Evolutionary conservation across 2,329 filamentous ascomycete species (phyloP).

Genomic region (Colletotrichum musicola): DNA sequence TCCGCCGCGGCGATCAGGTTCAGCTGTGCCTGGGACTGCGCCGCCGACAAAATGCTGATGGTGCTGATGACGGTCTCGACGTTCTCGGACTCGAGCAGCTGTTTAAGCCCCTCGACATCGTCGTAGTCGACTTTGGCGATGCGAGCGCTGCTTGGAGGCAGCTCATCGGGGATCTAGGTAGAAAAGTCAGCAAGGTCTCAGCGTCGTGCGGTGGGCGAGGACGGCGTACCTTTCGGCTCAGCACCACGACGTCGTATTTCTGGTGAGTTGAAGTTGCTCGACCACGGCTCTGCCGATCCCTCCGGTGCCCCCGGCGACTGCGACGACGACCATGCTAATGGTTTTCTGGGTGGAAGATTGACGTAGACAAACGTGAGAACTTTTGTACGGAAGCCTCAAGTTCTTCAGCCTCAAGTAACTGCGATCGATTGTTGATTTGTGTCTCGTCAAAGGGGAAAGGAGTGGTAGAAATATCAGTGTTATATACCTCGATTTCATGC

Average conservation of each 20-base stretch:
- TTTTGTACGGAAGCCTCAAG: too few relatives aligned
- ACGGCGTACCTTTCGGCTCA: slow-evolving; percentile 38
- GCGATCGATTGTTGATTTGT: too few relatives aligned
- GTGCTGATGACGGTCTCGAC: slow-evolving; percentile 59
- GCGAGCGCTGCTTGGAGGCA: too few relatives aligned
- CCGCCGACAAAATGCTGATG: slow-evolving; percentile 45
- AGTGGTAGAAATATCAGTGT: too few relatives aligned
- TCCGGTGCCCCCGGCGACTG: slow-evolving; percentile 60
- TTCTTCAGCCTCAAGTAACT: too few relatives aligned
- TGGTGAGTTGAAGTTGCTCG: slow-evolving; percentile 51
- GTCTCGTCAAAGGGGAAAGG: too few relatives aligned
- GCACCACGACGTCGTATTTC: slow-evolving; percentile 54
- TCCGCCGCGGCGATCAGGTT: slow-evolving; percentile 59
- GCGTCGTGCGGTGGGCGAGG: too few relatives aligned
- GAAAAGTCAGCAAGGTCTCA: too few relatives aligned
- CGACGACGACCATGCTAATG: slow-evolving; percentile 44
- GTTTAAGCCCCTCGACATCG: slow-evolving; percentile 40
- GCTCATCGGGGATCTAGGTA: too few relatives aligned
- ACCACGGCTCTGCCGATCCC: slow-evolving; percentile 58
- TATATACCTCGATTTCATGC: too few relatives aligned
- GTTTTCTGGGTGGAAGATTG: too few relatives aligned
- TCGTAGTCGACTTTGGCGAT: slow-evolving; percentile 47
- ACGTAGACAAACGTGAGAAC: too few relatives aligned
- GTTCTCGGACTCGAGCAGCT: slow-evolving; percentile 49
- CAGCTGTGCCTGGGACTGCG: slow-evolving; percentile 44